Conservation (phyloP, 176 grass and related monocot genomes). For the Secale cereale region DNA sequence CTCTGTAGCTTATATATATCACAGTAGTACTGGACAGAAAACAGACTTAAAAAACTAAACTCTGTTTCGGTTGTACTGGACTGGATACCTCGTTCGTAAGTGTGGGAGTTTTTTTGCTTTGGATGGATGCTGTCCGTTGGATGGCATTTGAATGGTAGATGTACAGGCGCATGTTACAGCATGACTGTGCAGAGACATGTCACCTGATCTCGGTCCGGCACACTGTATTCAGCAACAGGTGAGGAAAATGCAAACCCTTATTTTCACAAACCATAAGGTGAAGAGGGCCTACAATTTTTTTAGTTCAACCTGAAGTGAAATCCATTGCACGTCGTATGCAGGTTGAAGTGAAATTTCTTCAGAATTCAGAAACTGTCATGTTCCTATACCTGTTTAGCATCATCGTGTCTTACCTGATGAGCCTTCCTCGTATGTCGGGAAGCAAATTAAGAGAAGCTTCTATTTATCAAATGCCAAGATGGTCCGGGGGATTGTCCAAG, state of each 20-base stretch:
- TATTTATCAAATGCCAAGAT: slow-evolving; percentile 2
- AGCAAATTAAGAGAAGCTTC: not conserved
- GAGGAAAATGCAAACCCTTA: not conserved
- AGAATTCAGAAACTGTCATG: not conserved
- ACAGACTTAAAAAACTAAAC: too few species aligned
- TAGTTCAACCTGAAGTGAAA: too few species aligned
- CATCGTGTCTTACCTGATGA: not conserved
- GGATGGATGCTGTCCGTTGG: too few species aligned
- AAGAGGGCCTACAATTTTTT: not conserved
- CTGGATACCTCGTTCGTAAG: too few species aligned
- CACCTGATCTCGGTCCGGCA: too few species aligned
- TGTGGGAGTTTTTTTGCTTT: too few species aligned
- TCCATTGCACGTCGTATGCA: not conserved
- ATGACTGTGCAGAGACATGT: too few species aligned
- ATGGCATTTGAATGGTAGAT: too few species aligned
- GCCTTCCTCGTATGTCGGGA: not conserved
- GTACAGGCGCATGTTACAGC: too few species aligned
- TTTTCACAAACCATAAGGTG: not conserved
- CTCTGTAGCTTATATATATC: too few species aligned
- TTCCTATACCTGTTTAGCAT: not conserved
- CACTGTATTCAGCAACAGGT: not conserved
- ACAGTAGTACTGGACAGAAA: too few species aligned
- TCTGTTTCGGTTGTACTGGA: too few species aligned
- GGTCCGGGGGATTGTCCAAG: slow-evolving; percentile 16
- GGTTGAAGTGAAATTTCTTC: not conserved